Evolutionary conservation across 2,329 filamentous ascomycete species (phyloP), one percentile per base, ranked within the genome.

Genomic region (Epichloe typhina): DNA sequence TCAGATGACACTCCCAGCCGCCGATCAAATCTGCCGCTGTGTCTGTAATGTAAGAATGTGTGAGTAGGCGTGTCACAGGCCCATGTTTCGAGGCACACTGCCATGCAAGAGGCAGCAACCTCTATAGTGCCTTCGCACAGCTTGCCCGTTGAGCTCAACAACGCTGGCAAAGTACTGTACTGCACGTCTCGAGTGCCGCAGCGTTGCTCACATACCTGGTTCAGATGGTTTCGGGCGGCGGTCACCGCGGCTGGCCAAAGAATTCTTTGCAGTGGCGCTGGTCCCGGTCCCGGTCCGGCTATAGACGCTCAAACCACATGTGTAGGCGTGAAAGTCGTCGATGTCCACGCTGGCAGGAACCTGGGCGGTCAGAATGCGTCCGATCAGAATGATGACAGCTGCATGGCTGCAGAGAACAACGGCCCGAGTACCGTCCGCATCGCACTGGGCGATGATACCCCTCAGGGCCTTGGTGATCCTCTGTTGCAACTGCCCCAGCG

Each of bases 371-470:
- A 98, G 71, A 1, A 81, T 82, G 40, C 93, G 77, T 1, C 91
- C 91, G 57, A 93, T 78, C 8, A 86, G 84, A 63, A 98, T 96
- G 60, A 97, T 78, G 11, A 84, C 81, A 4, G 93, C 93, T 1
- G 93, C 93, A 70, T 98, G 93, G 1, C 87, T 85, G 68, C 88
- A 95, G 39, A 98, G 74, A 40, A 96, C 67, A 23, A 95, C 74
- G 0, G 86, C 77, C 59, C 78, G 80, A 39, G 77, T 72, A n/a
- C 81, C 79, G 46, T 85, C 75, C n/a, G 67, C 66, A 62, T 96
- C 89, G 53, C 87, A 82, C 49, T 80, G 76, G 31, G 76, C 73
- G 57, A 96, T 84, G 57, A 96, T 80, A 45, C 75, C 76, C 42
- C 78, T 71, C 41, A 95, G 69, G 2, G 83, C 79, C 44, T 79